Conservation (phyloP, 495 filamentous ascomycete genomes). For the Neurospora hispaniola region DNA sequence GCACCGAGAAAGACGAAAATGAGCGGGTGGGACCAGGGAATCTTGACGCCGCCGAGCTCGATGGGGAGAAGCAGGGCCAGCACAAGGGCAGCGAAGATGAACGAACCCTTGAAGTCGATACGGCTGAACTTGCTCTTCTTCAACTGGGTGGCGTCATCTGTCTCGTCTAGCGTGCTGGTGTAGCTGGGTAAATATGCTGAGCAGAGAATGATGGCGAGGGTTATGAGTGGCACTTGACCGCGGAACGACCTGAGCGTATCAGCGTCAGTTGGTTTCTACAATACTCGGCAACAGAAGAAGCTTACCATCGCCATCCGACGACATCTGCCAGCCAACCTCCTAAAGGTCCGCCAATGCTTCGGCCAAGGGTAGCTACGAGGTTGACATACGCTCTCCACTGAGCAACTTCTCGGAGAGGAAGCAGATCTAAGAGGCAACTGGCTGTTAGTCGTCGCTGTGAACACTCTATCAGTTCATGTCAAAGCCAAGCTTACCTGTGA, state of each 20-base stretch:
- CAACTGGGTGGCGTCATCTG: neutral
- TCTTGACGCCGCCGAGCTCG: slow-evolving; percentile 47
- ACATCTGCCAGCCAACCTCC: slow-evolving; percentile 56
- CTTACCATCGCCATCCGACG: slow-evolving; percentile 56
- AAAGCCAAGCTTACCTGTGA: slow-evolving; percentile 36
- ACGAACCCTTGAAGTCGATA: slow-evolving; percentile 50
- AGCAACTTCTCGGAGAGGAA: slow-evolving; percentile 57
- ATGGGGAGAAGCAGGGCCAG: slow-evolving; percentile 42
- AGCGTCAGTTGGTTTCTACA: neutral
- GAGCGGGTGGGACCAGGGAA: slow-evolving; percentile 45
- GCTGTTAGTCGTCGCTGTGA: slow-evolving; percentile 2
- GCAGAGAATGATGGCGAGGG: slow-evolving; percentile 41
- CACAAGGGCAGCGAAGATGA: slow-evolving; percentile 38
- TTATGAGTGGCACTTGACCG: slow-evolving; percentile 45
- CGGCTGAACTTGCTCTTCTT: slow-evolving; percentile 27
- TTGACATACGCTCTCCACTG: slow-evolving; percentile 58
- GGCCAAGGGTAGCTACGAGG: slow-evolving; percentile 49
- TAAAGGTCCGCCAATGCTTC: slow-evolving; percentile 53
- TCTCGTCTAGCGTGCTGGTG: neutral
- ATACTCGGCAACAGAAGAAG: slow-evolving; percentile 7
- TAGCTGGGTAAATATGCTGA: slow-evolving; percentile 32
- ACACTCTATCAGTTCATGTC: too few species aligned
- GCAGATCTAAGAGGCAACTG: slow-evolving; percentile 33
- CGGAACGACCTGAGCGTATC: slow-evolving; percentile 44
- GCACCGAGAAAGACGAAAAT: slow-evolving; percentile 25